Percentiles rank a stretch among this genome's conserved stretches.
Evolutionary conservation across 768 basidiomycete genomes (phyloP).

Genomic region (Mycena vulgaris): DNA sequence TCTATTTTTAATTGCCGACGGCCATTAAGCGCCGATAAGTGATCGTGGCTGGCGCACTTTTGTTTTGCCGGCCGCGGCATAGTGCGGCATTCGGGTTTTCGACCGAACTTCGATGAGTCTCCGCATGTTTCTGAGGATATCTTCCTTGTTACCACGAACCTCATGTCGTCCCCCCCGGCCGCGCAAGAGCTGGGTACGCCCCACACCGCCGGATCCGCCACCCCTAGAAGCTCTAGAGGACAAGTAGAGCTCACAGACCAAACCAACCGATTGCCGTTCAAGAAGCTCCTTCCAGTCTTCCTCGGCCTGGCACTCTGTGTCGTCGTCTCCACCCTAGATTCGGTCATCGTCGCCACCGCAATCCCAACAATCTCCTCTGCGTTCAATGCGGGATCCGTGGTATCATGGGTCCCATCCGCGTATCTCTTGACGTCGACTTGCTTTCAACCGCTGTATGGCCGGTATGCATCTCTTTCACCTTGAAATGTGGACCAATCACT

Average conservation of each 20-base stretch:
- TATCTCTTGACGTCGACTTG: slow-evolving; percentile 79
- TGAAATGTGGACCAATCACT: neutral
- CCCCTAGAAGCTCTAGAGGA: too few species aligned
- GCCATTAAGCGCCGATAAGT: too few species aligned
- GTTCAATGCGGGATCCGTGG: slow-evolving; percentile 75
- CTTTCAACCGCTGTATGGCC: slow-evolving; percentile 74
- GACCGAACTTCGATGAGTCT: too few species aligned
- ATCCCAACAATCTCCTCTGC: slow-evolving; percentile 78
- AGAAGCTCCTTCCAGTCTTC: slow-evolving; percentile 75
- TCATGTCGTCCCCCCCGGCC: slow-evolving; percentile 20
- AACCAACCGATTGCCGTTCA: slow-evolving; percentile 80
- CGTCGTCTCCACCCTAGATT: slow-evolving; percentile 75
- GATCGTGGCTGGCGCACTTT: too few species aligned
- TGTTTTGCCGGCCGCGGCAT: too few species aligned
- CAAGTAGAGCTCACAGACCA: slow-evolving; percentile 73
- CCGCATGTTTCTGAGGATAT: slow-evolving; percentile 4
- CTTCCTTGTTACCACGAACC: slow-evolving; percentile 13
- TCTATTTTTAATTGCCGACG: too few species aligned
- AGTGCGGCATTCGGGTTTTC: too few species aligned
- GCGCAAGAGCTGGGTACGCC: neutral
- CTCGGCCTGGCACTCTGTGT: slow-evolving; percentile 72
- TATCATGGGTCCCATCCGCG: slow-evolving; percentile 81
- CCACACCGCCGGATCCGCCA: too few species aligned
- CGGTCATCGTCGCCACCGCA: slow-evolving; percentile 82
- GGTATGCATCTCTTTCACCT: slow-evolving; percentile 37